Percentiles rank a stretch among this genome's conserved stretches.
Evolutionary conservation across 2,329 filamentous ascomycete genomes (phyloP).

Genomic region (Xylariaceae sp.): DNA sequence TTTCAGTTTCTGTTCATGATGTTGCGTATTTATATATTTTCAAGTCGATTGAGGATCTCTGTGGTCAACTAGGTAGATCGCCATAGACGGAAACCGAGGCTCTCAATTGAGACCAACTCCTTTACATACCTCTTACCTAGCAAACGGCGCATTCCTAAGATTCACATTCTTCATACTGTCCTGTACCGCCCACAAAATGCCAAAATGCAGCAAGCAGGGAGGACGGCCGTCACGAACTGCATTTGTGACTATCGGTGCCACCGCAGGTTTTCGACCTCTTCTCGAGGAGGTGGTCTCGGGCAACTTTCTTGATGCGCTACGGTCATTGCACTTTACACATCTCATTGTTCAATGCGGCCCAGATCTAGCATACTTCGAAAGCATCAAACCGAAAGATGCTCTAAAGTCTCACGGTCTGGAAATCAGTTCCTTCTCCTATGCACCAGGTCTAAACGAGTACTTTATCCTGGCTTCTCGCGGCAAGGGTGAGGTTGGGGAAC

Average conservation of each 20-base stretch:
- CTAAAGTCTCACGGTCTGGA: constrained; percentile 37
- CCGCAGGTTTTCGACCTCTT: constrained; percentile 73
- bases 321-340: constrained; percentile 59
- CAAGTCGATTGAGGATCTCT: too few species aligned
- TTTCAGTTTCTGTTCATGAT: too few species aligned
- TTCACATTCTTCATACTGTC: too few species aligned
- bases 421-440: constrained; percentile 64
- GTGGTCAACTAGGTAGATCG: too few species aligned
- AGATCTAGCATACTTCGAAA: constrained; percentile 55
- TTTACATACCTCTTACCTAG: background rate
- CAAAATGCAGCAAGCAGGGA: background rate
- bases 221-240: constrained; percentile 42
- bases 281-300: constrained; percentile 61
- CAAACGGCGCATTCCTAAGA: background rate
- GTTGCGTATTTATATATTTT: too few species aligned
- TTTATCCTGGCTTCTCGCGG: constrained; percentile 55
- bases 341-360: constrained; percentile 79
- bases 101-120: too few species aligned
- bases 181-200: background rate
- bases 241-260: constrained; percentile 90
- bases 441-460: constrained; percentile 54
- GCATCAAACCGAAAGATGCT: constrained; percentile 17
- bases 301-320: constrained; percentile 60
- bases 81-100: too few species aligned
- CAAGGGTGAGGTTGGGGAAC: constrained; percentile 22